These are phyloP conservation scores for Apophysomyces elegans DNA, from an alignment of 371 early-diverging fungal genomes.

Conservation along the genomic window DNA sequence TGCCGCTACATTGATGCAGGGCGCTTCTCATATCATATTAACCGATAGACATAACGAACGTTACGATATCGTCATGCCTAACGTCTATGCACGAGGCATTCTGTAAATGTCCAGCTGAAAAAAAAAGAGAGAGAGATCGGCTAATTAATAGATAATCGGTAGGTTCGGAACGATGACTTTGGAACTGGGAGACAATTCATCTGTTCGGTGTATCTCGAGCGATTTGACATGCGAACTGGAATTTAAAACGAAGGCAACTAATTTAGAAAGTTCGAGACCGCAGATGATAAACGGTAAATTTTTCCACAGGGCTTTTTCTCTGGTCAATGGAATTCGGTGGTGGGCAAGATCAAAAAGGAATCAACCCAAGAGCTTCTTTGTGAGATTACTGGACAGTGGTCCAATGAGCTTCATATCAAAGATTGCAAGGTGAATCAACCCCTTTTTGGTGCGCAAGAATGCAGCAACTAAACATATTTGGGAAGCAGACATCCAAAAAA, in stretches of 20 bases:
- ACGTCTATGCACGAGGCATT: constrained; percentile 92
- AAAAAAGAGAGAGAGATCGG: not conserved
- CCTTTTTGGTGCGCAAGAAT: constrained; percentile 4
- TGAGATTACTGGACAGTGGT: constrained; percentile 87
- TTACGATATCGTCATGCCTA: constrained; percentile 86
- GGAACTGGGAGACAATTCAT: constrained; percentile 88
- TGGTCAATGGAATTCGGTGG: constrained; percentile 81
- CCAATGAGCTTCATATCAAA: constrained; percentile 70
- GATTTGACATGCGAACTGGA: constrained; percentile 86
- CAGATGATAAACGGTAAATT: not conserved
- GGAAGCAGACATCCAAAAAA: constrained; percentile 32
- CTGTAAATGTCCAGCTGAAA: constrained; percentile 19
- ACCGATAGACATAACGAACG: constrained; percentile 71
- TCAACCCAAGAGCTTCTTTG: constrained; percentile 80
- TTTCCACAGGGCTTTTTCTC: constrained; percentile 74
- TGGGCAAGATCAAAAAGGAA: constrained; percentile 81
- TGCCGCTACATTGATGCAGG: constrained; percentile 91
- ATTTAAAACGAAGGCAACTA: constrained; percentile 88
- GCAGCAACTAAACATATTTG: constrained; percentile 1
- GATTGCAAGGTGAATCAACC: constrained; percentile 21
- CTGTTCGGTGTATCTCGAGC: constrained; percentile 73
- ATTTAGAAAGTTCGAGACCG: not conserved
- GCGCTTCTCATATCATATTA: constrained; percentile 69
- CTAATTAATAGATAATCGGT: not conserved
- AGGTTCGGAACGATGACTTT: constrained; percentile 91